Conservation (phyloP, 176 grass and related monocot species). For the Carex littledalei region DNA sequence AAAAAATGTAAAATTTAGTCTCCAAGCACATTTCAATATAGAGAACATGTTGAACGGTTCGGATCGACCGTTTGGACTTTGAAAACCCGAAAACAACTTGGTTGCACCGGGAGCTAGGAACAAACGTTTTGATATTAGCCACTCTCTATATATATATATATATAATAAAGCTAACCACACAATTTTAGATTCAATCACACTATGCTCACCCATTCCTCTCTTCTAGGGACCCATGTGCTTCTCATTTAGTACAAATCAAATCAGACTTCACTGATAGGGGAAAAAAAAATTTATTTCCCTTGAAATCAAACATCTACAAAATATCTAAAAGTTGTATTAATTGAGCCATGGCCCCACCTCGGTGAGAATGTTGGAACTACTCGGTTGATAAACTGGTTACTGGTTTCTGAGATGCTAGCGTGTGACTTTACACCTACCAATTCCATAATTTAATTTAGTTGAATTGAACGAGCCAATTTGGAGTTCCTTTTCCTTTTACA, state of each 20-base stretch:
- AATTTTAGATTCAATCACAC: background rate
- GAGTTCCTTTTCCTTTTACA: background rate
- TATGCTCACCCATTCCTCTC: background rate
- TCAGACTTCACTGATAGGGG: background rate
- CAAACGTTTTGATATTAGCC: too few species aligned
- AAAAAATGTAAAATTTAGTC: too few species aligned
- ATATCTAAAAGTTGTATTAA: background rate
- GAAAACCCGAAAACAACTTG: too few species aligned
- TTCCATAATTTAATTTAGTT: background rate
- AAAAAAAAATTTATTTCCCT: background rate
- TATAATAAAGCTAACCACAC: background rate
- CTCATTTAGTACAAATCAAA: constrained; percentile 9
- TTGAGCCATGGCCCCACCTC: background rate
- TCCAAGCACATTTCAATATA: too few species aligned
- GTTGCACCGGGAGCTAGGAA: too few species aligned
- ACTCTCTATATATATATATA: too few species aligned
- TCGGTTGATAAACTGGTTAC: background rate
- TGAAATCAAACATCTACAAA: background rate
- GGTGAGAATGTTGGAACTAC: constrained; percentile 4
- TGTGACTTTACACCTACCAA: background rate
- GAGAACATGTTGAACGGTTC: too few species aligned
- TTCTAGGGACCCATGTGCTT: background rate
- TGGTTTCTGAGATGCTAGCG: background rate
- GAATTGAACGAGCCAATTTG: background rate
- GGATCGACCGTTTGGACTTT: too few species aligned